A percentile compares a stretch with the other conserved stretches of the same genome.
phyloP scores from a whole-genome alignment of 768 basidiomycete species.

The Hydnomerulius pinastri region DNA sequence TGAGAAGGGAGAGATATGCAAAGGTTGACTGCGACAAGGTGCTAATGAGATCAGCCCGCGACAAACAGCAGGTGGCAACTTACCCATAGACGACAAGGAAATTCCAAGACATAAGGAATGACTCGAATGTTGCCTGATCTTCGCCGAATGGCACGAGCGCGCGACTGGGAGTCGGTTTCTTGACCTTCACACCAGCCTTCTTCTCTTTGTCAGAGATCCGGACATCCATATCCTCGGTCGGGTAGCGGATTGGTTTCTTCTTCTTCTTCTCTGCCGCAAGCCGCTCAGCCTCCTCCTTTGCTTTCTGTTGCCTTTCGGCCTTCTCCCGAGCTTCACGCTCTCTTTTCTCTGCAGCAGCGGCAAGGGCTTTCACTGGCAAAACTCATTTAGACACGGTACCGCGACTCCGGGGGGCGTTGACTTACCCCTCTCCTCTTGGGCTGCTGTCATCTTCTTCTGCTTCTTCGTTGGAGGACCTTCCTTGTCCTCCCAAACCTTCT shows the following conservation, averaged over 20 bases:
- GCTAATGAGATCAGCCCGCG: neutral
- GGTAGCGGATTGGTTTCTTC: slow-evolving; percentile 89
- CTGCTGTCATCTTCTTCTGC: slow-evolving; percentile 74
- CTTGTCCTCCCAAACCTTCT: slow-evolving; percentile 88
- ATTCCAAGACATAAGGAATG: slow-evolving; percentile 91
- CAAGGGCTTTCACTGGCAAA: slow-evolving; percentile 29
- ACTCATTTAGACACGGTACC: slow-evolving; percentile 9
- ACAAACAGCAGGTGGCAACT: slow-evolving; percentile 25
- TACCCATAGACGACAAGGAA: slow-evolving; percentile 94
- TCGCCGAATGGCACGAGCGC: slow-evolving; percentile 69
- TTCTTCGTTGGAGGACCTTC: slow-evolving; percentile 81
- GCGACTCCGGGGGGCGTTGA: neutral
- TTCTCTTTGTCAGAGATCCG: slow-evolving; percentile 79
- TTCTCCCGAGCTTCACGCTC: slow-evolving; percentile 74
- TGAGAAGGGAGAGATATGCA: slow-evolving; percentile 85
- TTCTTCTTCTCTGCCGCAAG: slow-evolving; percentile 80
- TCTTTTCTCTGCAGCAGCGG: slow-evolving; percentile 54
- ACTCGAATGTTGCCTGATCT: slow-evolving; percentile 67
- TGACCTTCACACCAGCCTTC: slow-evolving; percentile 70
- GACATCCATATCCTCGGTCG: slow-evolving; percentile 90
- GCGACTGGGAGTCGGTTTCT: slow-evolving; percentile 66
- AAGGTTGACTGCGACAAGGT: slow-evolving; percentile 62
- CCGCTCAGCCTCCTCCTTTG: slow-evolving; percentile 71
- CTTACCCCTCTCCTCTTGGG: slow-evolving; percentile 75
- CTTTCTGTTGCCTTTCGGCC: slow-evolving; percentile 61